Evolutionary conservation across 495 filamentous ascomycete genomes (phyloP).

Genomic region (Penicillium silybi): DNA sequence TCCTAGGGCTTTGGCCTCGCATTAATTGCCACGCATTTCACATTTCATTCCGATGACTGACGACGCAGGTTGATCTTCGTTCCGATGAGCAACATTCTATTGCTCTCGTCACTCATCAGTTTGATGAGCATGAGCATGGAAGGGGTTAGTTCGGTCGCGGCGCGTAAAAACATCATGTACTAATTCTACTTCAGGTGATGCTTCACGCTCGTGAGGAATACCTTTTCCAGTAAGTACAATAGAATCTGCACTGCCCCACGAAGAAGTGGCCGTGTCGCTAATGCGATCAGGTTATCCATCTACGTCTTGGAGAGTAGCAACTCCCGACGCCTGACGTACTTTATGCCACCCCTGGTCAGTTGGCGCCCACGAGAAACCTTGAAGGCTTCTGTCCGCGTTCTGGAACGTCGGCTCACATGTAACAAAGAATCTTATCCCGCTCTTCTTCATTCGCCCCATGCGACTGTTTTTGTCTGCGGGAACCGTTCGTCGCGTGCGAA

Average conservation of each 20-base stretch:
- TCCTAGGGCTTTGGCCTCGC: slow-evolving; percentile 8
- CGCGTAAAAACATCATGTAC: neutral
- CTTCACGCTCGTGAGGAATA: slow-evolving; percentile 68
- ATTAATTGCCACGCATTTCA: slow-evolving; percentile 22
- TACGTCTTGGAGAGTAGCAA: slow-evolving; percentile 75
- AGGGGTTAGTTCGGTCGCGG: slow-evolving; percentile 54
- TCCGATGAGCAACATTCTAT: slow-evolving; percentile 79
- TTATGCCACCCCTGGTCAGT: slow-evolving; percentile 62
- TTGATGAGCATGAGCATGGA: slow-evolving; percentile 87
- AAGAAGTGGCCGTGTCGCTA: neutral
- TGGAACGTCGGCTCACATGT: slow-evolving; percentile 26
- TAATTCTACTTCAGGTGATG: slow-evolving; percentile 47
- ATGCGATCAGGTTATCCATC: slow-evolving; percentile 45
- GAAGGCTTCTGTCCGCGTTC: slow-evolving; percentile 10
- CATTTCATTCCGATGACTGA: slow-evolving; percentile 10
- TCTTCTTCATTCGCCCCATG: slow-evolving; percentile 78
- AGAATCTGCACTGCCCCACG: neutral
- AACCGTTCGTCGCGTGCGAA: slow-evolving; percentile 67
- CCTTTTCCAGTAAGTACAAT: slow-evolving; percentile 66
- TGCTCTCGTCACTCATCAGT: slow-evolving; percentile 89
- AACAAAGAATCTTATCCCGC: slow-evolving; percentile 73
- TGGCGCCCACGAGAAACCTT: slow-evolving; percentile 1
- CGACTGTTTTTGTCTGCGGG: slow-evolving; percentile 71
- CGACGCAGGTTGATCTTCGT: slow-evolving; percentile 65
- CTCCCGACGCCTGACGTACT: slow-evolving; percentile 75